phyloP scores from a whole-genome alignment of 2,329 filamentous ascomycete species.

The Phoma herbarum region DNA sequence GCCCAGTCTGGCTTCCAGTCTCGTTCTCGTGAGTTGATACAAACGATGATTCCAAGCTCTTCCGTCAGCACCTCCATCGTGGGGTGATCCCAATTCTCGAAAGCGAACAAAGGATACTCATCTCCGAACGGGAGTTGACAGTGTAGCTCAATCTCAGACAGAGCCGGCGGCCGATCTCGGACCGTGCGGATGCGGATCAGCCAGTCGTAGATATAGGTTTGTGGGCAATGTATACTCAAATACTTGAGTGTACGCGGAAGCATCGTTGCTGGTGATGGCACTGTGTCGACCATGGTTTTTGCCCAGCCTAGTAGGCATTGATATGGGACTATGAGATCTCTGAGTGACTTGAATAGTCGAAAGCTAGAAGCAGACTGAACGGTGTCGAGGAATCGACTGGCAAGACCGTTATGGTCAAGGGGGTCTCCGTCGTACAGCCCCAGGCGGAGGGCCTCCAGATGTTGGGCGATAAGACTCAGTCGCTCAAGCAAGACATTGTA shows the following conservation, averaged over 20 bases:
- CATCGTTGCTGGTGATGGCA: not conserved
- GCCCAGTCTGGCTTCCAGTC: not conserved
- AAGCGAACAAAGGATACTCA: not conserved
- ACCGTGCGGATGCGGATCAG: not conserved
- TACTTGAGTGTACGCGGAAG: not conserved
- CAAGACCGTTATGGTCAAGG: not conserved
- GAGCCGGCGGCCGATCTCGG: not conserved
- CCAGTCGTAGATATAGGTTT: constrained; percentile 4
- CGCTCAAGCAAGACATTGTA: not conserved
- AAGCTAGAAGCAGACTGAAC: not conserved
- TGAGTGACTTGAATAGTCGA: not conserved
- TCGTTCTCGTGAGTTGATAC: not conserved
- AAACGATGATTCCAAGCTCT: not conserved
- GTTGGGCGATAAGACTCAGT: not conserved
- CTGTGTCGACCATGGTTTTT: not conserved
- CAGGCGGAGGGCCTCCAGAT: not conserved
- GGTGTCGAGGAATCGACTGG: not conserved
- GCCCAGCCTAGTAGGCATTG: not conserved
- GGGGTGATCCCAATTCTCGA: not conserved
- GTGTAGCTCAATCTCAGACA: not conserved
- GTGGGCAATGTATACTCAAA: not conserved
- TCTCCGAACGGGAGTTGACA: not conserved
- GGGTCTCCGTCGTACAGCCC: not conserved
- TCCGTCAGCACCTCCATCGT: not conserved
- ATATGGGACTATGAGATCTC: not conserved